Base-by-base conservation (phyloP, 169 alveolate species). In the Cyclospora cayetanensis region DNA sequence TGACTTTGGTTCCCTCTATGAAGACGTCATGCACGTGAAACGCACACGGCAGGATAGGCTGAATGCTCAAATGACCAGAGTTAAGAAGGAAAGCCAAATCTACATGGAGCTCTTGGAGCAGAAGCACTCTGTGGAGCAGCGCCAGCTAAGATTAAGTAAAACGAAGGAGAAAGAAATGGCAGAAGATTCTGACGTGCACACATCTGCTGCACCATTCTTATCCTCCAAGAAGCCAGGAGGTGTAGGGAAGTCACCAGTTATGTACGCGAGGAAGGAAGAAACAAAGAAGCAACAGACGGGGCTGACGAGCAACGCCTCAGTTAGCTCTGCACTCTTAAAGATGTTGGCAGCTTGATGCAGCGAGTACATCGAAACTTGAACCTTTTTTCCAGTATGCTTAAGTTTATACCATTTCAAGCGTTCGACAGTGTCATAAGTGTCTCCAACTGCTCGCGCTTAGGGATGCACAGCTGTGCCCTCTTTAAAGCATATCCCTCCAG, bases 11-110 rank as follows among this genome's bases (percentile, higher is more conserved):
- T 20, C 42, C 11, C 66, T 74, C 34, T 74, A 41, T 42, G 86
- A 74, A 29, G 86, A 74, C 25, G 65, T 25, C 0, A 39, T 74
- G 86, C 60, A 74, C 31, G 1, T 74, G 4, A 74, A 42, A 74
- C 5, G 66, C 12, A 74, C 60, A 0, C 15, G 22, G 27, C 66
- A 41, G 53, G 86, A 74, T 5, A 15, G 86, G 11, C 2, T 74
- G 20, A 74, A 74, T 42, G 86, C 86, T 25, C 86, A 74, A 25
- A 74, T 74, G 60, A 27, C 41, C 1, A 12, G 86, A 1, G 86
- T 74, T 1, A 74, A 74, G 86, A 11, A 25, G 27, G 86, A 74
- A 25, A 31, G 55, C 22, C 37, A 74, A 42, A 42, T 27, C 43
- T 74, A 74, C 42, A 42, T 74, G 0, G 42, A 74, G 25, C 50